phyloP scores from a whole-genome alignment of 83 land plant genomes.

The Larix sibirica region DNA sequence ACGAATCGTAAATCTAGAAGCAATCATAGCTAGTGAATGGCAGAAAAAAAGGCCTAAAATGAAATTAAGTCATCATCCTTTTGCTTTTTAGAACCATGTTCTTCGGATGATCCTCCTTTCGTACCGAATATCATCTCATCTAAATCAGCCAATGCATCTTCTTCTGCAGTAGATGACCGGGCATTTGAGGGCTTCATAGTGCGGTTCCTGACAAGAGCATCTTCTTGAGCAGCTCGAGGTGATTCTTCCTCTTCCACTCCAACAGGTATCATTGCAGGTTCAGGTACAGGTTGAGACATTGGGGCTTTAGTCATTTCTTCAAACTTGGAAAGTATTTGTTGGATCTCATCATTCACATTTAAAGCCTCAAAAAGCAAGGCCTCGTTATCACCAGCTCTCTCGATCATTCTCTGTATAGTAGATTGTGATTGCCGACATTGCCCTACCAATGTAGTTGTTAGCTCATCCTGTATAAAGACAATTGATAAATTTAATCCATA shows the following conservation, averaged over 20 bases:
- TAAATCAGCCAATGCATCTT: conserved; percentile 64
- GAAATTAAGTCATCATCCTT: conserved; percentile 7
- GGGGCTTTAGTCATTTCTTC: conserved; percentile 65
- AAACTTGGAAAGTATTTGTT: conserved; percentile 74
- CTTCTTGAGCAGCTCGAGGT: conserved; percentile 43
- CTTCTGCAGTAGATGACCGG: conserved; percentile 24
- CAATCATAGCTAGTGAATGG: too few species aligned
- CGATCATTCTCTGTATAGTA: conserved; percentile 80
- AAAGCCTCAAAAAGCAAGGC: conserved; percentile 86
- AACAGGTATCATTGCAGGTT: conserved; percentile 75
- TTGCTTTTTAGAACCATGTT: neutral
- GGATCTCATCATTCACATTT: conserved; percentile 92
- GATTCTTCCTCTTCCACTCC: conserved; percentile 68
- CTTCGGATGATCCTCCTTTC: conserved; percentile 28
- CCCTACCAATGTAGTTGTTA: conserved; percentile 85
- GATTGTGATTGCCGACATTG: conserved; percentile 83
- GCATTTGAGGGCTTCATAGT: conserved; percentile 30
- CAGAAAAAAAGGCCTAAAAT: neutral
- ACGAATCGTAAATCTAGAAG: too few species aligned
- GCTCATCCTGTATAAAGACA: conserved; percentile 65
- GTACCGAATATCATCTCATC: conserved; percentile 82
- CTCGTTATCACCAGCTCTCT: conserved; percentile 83
- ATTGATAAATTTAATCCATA: neutral
- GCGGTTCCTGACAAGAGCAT: conserved; percentile 40
- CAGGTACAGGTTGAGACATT: conserved; percentile 30